phyloP scores from a whole-genome alignment of 306 rosid genomes.

The Prosopis cineraria region DNA sequence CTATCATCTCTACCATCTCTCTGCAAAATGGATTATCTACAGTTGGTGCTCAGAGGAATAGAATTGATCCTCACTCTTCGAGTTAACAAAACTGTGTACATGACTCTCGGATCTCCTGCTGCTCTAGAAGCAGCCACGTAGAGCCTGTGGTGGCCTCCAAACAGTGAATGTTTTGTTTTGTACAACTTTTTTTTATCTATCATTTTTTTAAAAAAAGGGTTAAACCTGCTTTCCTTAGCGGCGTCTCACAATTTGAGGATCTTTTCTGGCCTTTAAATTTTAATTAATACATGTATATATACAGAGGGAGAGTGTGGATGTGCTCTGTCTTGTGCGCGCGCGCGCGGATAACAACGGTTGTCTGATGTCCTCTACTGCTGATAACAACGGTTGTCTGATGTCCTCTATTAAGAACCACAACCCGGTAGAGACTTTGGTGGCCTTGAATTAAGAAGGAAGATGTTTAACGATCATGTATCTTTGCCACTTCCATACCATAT shows the following conservation, averaged over 20 bases:
- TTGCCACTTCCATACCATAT: background rate
- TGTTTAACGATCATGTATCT: conserved; percentile 12
- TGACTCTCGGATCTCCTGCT: background rate
- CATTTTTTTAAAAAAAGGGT: background rate
- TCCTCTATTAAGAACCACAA: no score
- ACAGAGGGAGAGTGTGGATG: no score
- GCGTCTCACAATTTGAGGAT: background rate
- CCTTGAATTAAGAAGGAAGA: conserved; percentile 14
- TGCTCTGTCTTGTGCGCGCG: no score
- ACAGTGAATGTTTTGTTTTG: background rate
- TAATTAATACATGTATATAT: no score
- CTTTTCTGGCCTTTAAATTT: no score
- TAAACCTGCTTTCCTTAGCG: background rate
- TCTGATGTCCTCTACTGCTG: no score
- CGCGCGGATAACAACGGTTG: no score
- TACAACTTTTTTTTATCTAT: no score
- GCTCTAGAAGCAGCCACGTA: background rate
- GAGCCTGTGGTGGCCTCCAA: background rate
- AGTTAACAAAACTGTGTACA: background rate
- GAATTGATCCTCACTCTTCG: background rate
- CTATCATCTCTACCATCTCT: background rate
- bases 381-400: no score
- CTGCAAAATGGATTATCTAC: background rate
- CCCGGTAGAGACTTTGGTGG: no score
- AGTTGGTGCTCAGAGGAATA: background rate